Base-by-base conservation (phyloP, 2,329 filamentous ascomycete genomes). In the Juglanconis oblonga region DNA sequence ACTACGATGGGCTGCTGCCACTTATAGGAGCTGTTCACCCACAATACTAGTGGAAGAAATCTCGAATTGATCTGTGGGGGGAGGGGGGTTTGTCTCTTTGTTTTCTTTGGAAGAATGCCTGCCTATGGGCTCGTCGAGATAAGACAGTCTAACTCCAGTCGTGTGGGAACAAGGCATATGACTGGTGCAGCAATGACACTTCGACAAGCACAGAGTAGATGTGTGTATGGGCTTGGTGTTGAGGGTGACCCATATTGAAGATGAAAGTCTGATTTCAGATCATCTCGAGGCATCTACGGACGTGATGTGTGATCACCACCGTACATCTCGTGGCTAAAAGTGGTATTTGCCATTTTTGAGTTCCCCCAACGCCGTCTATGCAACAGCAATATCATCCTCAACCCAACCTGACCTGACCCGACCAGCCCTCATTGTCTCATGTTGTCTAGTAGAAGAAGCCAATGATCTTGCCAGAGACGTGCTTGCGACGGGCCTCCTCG, bases 401-500 rank as follows among this genome's bases (percentile, higher is more conserved):
- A 52, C 32, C 45, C 53, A 53, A 53, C 47, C 58, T 62, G 47
- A 44, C 52, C 24, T 31, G 10, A 13, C 31, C 24, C 45, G 31
- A 13, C 9, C 44, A 42, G 17, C 45, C 45, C 17, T 10, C 24
- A 1, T 4, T 31, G 9, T 47, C 42, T 56, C 55, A 65, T 42
- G 35, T 55, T 52, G 66, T 72, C 74, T 95, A 97, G 87, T 97
- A 98, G 87, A 97, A 97, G 89, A 98, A 99, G 74, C 95, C 95
- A 73, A 98, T 91, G 81, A 99, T 91, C 89, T 99, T 99, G 82
- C 95, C 95, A 71, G 94, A 88, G 76, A 98, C 95, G 85, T 99
- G 95, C 89, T 98, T 98, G 80, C 95, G 87, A 77, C 95, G 87
- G 71, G 95, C 95, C 88, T 99, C 95, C 87, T 99, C 95, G 85